These are phyloP conservation scores for Begonia loranthoides DNA, from an alignment of 306 rosid genomes.

Conservation along the genomic window DNA sequence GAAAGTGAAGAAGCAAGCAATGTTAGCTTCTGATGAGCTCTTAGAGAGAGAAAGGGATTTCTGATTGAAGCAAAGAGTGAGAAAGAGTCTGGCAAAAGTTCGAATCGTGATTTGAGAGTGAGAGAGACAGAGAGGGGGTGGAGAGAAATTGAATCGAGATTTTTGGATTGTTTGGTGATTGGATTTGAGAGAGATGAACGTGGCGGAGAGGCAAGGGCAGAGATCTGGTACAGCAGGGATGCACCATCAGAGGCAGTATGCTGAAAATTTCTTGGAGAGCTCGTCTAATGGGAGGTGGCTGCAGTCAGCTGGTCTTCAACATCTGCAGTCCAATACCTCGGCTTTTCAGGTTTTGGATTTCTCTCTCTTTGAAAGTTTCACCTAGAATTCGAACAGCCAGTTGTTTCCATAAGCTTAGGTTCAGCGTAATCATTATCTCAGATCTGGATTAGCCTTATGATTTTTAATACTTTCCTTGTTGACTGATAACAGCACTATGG, in stretches of 20 bases:
- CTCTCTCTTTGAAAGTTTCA: not conserved
- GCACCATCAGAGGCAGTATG: conserved; percentile 85
- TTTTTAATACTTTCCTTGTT: conserved; percentile 15
- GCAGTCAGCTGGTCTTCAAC: conserved; percentile 93
- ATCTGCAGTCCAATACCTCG: conserved; percentile 52
- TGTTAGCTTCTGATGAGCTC: conserved; percentile 3
- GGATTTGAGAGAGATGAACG: conserved; percentile 44
- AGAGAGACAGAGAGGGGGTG: not conserved
- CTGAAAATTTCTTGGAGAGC: conserved; percentile 56
- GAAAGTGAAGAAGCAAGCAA: not conserved
- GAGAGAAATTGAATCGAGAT: no score
- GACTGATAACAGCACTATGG: conserved; percentile 58
- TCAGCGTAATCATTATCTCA: conserved; percentile 9
- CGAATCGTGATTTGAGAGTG: not conserved
- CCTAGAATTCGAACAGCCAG: not conserved
- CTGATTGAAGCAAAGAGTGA: conserved; percentile 9
- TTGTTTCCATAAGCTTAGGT: not conserved
- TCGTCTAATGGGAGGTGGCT: conserved; percentile 72
- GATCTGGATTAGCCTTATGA: conserved; percentile 22
- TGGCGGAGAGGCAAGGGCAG: conserved; percentile 70
- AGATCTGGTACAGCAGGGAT: conserved; percentile 76
- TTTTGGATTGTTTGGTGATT: conserved; percentile 1
- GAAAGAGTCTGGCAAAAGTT: no score
- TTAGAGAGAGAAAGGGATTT: conserved; percentile 3
- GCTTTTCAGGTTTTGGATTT: conserved; percentile 47